Evolutionary conservation across 116 monocot species (phyloP), one percentile per base, ranked within the genome.

Genomic region (Trichopus zeylanicus): DNA sequence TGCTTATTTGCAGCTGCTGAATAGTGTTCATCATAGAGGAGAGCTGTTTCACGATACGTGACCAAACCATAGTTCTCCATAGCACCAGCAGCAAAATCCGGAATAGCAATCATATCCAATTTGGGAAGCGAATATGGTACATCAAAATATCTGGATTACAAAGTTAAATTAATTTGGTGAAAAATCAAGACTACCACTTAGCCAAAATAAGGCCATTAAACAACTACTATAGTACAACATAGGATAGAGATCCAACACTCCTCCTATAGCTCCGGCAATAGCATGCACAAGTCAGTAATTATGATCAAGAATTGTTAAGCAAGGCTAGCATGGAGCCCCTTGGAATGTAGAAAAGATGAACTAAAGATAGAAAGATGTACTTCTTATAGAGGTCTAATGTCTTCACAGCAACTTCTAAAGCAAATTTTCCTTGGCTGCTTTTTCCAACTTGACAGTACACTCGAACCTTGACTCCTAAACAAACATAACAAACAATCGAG

Each of bases 31-130:
- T 95, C 90, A 76, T 81, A 90, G 24, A 95, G 77, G 48, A 95
- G 69, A 64, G 83, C 90, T 55, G 77, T 84, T 66, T 95, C 95
- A 56, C 90, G 70, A 60, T 95, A 95, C 29, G 95, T 95, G n/a
- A 95, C 95, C 66, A 95, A 68, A 63, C 95, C 95, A 79, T 90
- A 95, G 58, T 95, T 95, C 65, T 95, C 95, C 95, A 90, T 95
- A 29, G 95, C 95, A 3, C 95, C 95, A 65, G 87, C 78, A 60
- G 90, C 68, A 86, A 95, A 95, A 84, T 95, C 95, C 60, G 95
- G 95, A 70, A 95, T 95, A 35, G 95, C 95, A 66, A 95, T 70
- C 95, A 95, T 95, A 70, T 95, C 95, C 74, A 95, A 61, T 67
- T 95, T 95, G 29, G 95, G 95, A 26, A 95, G 83, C 28, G 87